These are phyloP conservation scores for Syzygium oleosum DNA, from an alignment of 345 rosid genomes.

Conservation along the genomic window DNA sequence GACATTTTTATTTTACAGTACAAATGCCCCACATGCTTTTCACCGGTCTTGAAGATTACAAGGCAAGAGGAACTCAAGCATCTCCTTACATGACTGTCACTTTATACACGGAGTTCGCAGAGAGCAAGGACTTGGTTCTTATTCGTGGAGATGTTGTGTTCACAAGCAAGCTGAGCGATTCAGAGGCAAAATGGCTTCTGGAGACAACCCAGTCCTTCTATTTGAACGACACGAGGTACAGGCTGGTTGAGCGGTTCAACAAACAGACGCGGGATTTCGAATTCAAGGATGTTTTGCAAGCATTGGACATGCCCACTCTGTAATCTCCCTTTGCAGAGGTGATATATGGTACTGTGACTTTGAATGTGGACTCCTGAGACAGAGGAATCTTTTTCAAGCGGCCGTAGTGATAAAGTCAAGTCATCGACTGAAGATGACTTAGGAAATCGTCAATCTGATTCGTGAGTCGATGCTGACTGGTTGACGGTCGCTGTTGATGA, in stretches of 20 bases:
- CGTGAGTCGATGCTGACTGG: background rate
- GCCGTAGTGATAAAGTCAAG: background rate
- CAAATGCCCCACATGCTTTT: slow-evolving; percentile 81
- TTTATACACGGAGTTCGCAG: slow-evolving; percentile 74
- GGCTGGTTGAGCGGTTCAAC: slow-evolving; percentile 76
- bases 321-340: slow-evolving; percentile 11
- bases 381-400: background rate
- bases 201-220: slow-evolving; percentile 87
- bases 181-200: slow-evolving; percentile 86
- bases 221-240: slow-evolving; percentile 70
- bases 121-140: slow-evolving; percentile 77
- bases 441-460: background rate
- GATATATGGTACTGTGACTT: no score
- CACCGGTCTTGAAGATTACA: slow-evolving; percentile 98
- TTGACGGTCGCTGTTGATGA: background rate
- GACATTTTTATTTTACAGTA: slow-evolving; percentile 39
- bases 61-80: slow-evolving; percentile 94
- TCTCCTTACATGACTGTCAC: slow-evolving; percentile 64
- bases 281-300: slow-evolving; percentile 77
- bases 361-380: background rate
- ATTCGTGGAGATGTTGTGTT: slow-evolving; percentile 80
- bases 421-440: background rate
- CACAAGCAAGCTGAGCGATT: slow-evolving; percentile 81
- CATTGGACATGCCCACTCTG: slow-evolving; percentile 66
- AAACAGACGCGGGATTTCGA: slow-evolving; percentile 70